Conservation (phyloP, 1,284 basidiomycete species). For the Neotropicomus parvogracilis region DNA sequence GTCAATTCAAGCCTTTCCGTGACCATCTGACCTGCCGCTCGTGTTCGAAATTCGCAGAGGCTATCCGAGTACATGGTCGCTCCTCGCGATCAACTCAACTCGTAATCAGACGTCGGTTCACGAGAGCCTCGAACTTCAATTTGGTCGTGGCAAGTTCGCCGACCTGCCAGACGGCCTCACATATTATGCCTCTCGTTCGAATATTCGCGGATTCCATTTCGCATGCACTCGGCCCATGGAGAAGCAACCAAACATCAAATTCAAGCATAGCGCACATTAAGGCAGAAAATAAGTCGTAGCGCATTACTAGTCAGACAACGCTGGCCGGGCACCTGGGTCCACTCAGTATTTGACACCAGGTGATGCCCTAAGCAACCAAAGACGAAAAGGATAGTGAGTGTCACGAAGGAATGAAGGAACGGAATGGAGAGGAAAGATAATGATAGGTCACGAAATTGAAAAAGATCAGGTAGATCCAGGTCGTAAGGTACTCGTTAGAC, state of each 20-base stretch:
- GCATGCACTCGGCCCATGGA: not conserved
- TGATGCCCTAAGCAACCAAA: not conserved
- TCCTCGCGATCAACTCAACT: too few relatives aligned
- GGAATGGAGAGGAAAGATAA: conserved; percentile 26
- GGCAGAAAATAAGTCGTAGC: not conserved
- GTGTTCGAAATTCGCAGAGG: too few relatives aligned
- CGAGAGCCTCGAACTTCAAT: too few relatives aligned
- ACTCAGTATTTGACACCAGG: not conserved
- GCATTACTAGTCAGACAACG: not conserved
- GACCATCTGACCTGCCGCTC: too few relatives aligned
- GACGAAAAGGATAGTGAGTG: not conserved
- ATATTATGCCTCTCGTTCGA: too few relatives aligned
- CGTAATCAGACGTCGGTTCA: too few relatives aligned
- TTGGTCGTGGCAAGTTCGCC: too few relatives aligned
- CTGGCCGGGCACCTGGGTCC: not conserved
- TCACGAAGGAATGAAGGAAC: conserved; percentile 2
- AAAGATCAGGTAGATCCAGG: conserved; percentile 15
- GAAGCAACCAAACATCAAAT: conserved; percentile 15
- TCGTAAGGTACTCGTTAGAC: conserved; percentile 21
- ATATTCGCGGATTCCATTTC: too few relatives aligned
- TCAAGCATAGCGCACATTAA: conserved; percentile 21
- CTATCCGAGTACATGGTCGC: too few relatives aligned
- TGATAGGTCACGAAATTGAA: conserved; percentile 13
- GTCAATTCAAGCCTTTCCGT: too few relatives aligned
- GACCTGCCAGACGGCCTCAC: too few relatives aligned